These are phyloP conservation scores for Russula earlei DNA, from an alignment of 768 basidiomycete genomes.

Conservation along the genomic window DNA sequence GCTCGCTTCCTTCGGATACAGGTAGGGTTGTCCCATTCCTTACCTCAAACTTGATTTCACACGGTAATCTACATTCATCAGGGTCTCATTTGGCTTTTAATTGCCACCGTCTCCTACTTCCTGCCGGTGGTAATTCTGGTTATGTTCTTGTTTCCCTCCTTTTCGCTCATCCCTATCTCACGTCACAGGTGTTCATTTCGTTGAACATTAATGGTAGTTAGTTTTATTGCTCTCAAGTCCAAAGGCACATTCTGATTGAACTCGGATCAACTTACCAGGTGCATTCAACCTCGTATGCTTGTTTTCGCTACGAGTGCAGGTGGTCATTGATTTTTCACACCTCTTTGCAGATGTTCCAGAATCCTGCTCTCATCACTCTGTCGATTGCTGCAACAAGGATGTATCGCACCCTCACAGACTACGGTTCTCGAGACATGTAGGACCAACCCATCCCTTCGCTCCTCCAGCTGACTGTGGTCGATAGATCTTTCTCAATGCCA, in stretches of 20 bases:
- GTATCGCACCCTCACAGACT: constrained; percentile 2
- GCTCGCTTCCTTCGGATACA: not conserved
- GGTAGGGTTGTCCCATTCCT: not conserved
- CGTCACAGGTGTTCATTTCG: not conserved
- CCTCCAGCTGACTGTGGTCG: not conserved
- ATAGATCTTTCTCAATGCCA: not conserved
- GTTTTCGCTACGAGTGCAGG: not conserved
- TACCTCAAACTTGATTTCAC: not conserved
- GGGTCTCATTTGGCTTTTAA: not conserved
- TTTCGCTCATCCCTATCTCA: not conserved
- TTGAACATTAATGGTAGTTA: constrained; percentile 6
- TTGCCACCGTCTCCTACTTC: not conserved
- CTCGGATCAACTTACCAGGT: not conserved
- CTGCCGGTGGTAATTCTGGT: not conserved
- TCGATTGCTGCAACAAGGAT: constrained; percentile 3
- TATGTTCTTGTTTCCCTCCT: not conserved
- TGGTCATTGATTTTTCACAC: too few species aligned
- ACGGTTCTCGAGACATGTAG: not conserved
- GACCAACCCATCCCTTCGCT: not conserved
- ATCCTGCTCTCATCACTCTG: not conserved
- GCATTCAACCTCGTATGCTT: not conserved
- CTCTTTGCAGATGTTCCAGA: constrained; percentile 1
- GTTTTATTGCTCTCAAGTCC: not conserved
- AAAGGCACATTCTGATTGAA: not conserved
- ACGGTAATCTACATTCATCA: not conserved